These are phyloP conservation scores for Murraya paniculata DNA, from an alignment of 345 rosid species.

Conservation along the genomic window DNA sequence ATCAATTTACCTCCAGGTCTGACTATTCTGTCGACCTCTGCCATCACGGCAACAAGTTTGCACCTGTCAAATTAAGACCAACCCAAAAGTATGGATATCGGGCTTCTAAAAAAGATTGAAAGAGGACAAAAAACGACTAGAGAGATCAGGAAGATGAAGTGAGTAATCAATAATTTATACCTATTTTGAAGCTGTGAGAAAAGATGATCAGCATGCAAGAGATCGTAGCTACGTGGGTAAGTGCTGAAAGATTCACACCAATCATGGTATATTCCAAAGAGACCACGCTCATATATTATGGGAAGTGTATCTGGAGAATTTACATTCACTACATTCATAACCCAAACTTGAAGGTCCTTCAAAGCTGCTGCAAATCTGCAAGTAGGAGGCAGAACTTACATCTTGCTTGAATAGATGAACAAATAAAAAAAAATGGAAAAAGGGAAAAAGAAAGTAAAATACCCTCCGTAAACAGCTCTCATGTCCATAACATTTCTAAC, in stretches of 20 bases:
- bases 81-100: background rate
- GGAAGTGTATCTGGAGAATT: conserved; percentile 91
- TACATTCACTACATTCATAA: conserved; percentile 71
- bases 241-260: conserved; percentile 97
- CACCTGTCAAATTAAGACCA: conserved; percentile 49
- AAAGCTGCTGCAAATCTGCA: conserved; percentile 86
- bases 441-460: background rate
- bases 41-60: conserved; percentile 73
- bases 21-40: conserved; percentile 84
- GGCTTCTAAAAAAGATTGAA: background rate
- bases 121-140: background rate
- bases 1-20: conserved; percentile 93
- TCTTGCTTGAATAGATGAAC: background rate
- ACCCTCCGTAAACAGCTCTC: conserved; percentile 97
- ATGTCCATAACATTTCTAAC: conserved; percentile 92
- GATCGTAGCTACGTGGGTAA: conserved; percentile 80
- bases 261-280: conserved; percentile 87
- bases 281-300: conserved; percentile 83
- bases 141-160: background rate
- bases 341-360: conserved; percentile 76
- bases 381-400: background rate
- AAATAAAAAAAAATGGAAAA: background rate
- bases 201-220: conserved; percentile 88
- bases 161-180: conserved; percentile 23
- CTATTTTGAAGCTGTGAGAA: conserved; percentile 74